phyloP scores from a whole-genome alignment of 768 basidiomycete genomes.

The Mycena alexandri region DNA sequence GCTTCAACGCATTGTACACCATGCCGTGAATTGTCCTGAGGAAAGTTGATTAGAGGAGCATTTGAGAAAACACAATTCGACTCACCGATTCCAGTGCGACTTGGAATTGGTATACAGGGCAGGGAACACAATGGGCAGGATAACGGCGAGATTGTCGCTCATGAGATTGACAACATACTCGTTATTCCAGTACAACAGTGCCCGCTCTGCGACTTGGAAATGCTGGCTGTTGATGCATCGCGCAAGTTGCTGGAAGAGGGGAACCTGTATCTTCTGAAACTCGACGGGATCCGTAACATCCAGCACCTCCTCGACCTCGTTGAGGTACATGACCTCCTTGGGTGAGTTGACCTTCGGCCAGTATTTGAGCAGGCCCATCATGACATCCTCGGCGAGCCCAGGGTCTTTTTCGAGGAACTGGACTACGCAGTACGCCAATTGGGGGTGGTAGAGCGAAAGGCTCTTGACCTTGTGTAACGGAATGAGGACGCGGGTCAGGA shows the following conservation, averaged over 20 bases:
- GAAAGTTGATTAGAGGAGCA: constrained; percentile 28
- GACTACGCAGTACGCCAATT: constrained; percentile 98
- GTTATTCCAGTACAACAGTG: constrained; percentile 98
- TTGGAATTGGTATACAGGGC: constrained; percentile 96
- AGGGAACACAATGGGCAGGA: constrained; percentile 97
- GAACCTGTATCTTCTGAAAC: constrained; percentile 95
- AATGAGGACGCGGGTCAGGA: constrained; percentile 93
- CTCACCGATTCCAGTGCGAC: constrained; percentile 98
- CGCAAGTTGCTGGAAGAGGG: constrained; percentile 93
- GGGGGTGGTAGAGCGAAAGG: constrained; percentile 98
- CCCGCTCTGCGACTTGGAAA: constrained; percentile 99
- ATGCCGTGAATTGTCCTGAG: constrained; percentile 96
- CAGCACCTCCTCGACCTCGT: constrained; percentile 98
- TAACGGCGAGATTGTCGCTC: constrained; percentile 91
- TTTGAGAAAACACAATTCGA: constrained; percentile 22
- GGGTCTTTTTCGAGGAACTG: constrained; percentile 99
- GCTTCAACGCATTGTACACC: constrained; percentile 98
- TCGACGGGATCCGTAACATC: constrained; percentile 98
- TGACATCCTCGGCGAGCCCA: constrained; percentile 92
- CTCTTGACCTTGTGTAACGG: constrained; percentile 98
- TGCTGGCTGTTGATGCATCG: constrained; percentile 99
- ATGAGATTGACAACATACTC: constrained; percentile 99
- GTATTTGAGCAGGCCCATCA: constrained; percentile 94
- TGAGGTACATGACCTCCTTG: constrained; percentile 99
- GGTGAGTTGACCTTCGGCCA: constrained; percentile 99